Conservation (phyloP, 768 basidiomycete genomes). For the Gymnopilus junonius region DNA sequence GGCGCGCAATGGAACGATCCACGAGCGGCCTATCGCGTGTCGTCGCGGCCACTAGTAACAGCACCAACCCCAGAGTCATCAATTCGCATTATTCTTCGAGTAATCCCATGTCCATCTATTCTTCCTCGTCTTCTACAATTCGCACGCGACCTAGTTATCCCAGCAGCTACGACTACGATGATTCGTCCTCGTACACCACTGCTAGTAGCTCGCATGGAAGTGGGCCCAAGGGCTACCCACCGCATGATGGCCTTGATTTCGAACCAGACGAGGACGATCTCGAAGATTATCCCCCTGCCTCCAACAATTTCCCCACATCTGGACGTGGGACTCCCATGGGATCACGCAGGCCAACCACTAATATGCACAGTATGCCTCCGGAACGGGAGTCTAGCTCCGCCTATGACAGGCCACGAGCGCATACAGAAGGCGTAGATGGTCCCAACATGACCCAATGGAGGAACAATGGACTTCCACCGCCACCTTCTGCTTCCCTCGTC, state of each 20-base stretch:
- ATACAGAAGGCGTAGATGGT: slow-evolving; percentile 72
- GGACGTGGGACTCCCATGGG: slow-evolving; percentile 79
- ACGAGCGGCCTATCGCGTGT: slow-evolving; percentile 52
- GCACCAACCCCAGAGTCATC: slow-evolving; percentile 40
- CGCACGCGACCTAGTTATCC: slow-evolving; percentile 33
- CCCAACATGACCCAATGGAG: slow-evolving; percentile 70
- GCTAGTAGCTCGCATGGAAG: slow-evolving; percentile 31
- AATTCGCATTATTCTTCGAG: slow-evolving; percentile 35
- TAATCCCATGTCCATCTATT: slow-evolving; percentile 35
- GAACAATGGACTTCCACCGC: slow-evolving; percentile 47
- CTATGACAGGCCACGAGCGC: slow-evolving; percentile 63
- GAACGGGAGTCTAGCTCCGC: slow-evolving; percentile 54
- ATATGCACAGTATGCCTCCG: slow-evolving; percentile 60
- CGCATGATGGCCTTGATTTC: slow-evolving; percentile 72
- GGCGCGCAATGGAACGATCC: slow-evolving; percentile 67
- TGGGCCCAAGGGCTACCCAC: slow-evolving; percentile 61
- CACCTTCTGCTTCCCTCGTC: slow-evolving; percentile 28
- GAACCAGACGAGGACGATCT: slow-evolving; percentile 75
- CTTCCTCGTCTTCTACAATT: slow-evolving; percentile 22
- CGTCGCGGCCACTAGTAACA: slow-evolving; percentile 48
- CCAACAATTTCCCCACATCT: slow-evolving; percentile 43
- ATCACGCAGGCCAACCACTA: slow-evolving; percentile 51
- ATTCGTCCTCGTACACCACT: slow-evolving; percentile 34
- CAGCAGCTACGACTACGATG: slow-evolving; percentile 34
- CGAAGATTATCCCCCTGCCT: slow-evolving; percentile 71